A percentile compares a stretch with the other conserved stretches of the same genome.
Conservation (phyloP, 148 eudicot genomes). For the Silene latifolia region DNA sequence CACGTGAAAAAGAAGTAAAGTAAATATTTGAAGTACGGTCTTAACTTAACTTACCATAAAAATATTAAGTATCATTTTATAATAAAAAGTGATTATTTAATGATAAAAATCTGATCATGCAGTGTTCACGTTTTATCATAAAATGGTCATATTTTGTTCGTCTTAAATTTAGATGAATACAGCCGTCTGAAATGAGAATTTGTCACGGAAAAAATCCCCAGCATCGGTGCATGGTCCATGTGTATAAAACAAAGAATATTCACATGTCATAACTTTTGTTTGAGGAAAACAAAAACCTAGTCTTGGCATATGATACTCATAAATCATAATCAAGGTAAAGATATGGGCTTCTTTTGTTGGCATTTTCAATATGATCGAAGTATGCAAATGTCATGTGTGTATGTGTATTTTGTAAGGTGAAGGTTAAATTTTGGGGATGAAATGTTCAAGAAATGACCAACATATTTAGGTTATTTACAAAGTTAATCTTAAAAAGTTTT, state of each 20-base stretch:
- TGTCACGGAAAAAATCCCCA: conserved; percentile 10
- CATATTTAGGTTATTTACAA: neutral
- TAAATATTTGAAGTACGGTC: too few species aligned
- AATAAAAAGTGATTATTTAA: too few species aligned
- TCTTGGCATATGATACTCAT: conserved; percentile 15
- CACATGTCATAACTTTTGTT: conserved; percentile 33
- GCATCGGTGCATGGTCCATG: conserved; percentile 32
- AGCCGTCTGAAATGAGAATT: too few species aligned
- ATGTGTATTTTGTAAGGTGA: neutral
- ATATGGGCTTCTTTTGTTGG: conserved; percentile 15
- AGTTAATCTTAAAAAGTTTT: too few species aligned
- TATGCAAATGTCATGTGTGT: conserved; percentile 12
- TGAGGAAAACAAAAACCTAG: conserved; percentile 21
- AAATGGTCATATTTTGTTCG: too few species aligned
- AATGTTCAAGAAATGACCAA: neutral
- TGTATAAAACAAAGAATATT: conserved; percentile 38
- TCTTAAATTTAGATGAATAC: too few species aligned
- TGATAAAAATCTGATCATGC: too few species aligned
- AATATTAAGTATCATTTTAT: too few species aligned
- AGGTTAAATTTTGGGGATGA: neutral
- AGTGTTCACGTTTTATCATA: too few species aligned
- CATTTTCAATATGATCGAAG: conserved; percentile 4
- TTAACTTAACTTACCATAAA: too few species aligned
- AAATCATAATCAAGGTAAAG: conserved; percentile 10
- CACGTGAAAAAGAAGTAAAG: too few species aligned